Conservation (phyloP, 2,329 filamentous ascomycete genomes). For the Rhexocercosporidium sp. region DNA sequence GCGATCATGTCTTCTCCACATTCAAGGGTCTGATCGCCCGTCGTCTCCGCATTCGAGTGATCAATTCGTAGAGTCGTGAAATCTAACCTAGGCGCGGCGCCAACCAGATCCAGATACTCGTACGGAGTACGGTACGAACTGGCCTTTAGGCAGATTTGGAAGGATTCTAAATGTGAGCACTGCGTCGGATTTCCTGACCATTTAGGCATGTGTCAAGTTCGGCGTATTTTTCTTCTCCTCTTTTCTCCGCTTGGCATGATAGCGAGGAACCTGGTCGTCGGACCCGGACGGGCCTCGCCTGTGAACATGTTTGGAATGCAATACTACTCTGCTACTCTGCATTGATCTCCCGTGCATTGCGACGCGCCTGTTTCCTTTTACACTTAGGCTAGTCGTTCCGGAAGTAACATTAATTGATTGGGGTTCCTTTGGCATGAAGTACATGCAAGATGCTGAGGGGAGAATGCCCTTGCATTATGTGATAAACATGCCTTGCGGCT, state of each 20-base stretch:
- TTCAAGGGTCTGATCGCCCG: constrained; percentile 19
- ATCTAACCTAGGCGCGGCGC: not conserved
- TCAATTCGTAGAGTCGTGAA: constrained; percentile 16
- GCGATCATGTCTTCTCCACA: constrained; percentile 14
- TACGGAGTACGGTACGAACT: not conserved
- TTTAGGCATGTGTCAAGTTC: constrained; percentile 18
- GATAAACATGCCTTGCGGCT: constrained; percentile 8
- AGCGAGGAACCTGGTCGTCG: constrained; percentile 10
- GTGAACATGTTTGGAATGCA: constrained; percentile 11
- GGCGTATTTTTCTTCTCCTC: not conserved
- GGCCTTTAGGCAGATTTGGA: constrained; percentile 5
- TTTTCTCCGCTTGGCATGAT: constrained; percentile 10
- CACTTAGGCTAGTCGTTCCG: constrained; percentile 24
- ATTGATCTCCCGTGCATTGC: constrained; percentile 27
- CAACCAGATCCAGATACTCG: not conserved
- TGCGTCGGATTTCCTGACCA: not conserved
- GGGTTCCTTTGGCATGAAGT: not conserved
- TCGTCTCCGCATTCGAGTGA: constrained; percentile 22
- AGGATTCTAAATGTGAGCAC: constrained; percentile 1
- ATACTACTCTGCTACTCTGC: too few species aligned
- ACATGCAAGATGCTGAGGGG: constrained; percentile 1
- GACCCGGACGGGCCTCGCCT: constrained; percentile 15
- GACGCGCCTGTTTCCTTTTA: constrained; percentile 21
- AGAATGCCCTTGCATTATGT: not conserved
- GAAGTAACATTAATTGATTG: constrained; percentile 11